Percentiles rank a stretch among this genome's conserved stretches.
Conservation (phyloP, 1,139 yeast genomes). For the Suhomyces kunorum region DNA sequence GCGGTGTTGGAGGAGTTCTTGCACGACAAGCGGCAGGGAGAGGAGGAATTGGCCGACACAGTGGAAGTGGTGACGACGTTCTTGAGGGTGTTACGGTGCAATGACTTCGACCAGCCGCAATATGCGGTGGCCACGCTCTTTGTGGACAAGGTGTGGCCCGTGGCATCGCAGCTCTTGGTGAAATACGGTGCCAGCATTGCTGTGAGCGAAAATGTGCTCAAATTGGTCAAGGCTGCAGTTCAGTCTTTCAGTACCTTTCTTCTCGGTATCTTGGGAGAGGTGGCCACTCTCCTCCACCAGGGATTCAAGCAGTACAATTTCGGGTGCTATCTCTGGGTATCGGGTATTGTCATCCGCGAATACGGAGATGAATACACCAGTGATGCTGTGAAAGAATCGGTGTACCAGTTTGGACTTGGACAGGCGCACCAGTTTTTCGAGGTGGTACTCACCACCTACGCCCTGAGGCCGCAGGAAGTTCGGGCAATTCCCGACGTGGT, state of each 20-base stretch:
- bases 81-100: conserved; percentile 56
- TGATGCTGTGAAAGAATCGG: conserved; percentile 38
- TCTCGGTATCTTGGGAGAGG: conserved; percentile 59
- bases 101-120: conserved; percentile 33
- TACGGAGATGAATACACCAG: conserved; percentile 63
- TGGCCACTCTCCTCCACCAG: conserved; percentile 62
- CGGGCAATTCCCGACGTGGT: conserved; percentile 68
- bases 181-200: conserved; percentile 56
- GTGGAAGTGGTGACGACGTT: conserved; percentile 76
- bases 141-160: conserved; percentile 59
- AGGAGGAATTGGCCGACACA: conserved; percentile 55
- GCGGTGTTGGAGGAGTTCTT: conserved; percentile 41
- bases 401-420: conserved; percentile 50
- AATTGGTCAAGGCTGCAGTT: conserved; percentile 64
- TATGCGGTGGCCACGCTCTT: conserved; percentile 63
- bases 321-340: conserved; percentile 90
- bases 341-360: conserved; percentile 79
- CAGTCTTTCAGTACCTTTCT: conserved; percentile 70
- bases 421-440: conserved; percentile 48
- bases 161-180: conserved; percentile 49
- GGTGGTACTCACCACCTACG: conserved; percentile 25
- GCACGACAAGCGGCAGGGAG: conserved; percentile 8
- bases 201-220: conserved; percentile 74
- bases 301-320: conserved; percentile 69
- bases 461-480: conserved; percentile 25